Conservation (phyloP, 495 filamentous ascomycete genomes). For the Hyaloscypha variabilis region DNA sequence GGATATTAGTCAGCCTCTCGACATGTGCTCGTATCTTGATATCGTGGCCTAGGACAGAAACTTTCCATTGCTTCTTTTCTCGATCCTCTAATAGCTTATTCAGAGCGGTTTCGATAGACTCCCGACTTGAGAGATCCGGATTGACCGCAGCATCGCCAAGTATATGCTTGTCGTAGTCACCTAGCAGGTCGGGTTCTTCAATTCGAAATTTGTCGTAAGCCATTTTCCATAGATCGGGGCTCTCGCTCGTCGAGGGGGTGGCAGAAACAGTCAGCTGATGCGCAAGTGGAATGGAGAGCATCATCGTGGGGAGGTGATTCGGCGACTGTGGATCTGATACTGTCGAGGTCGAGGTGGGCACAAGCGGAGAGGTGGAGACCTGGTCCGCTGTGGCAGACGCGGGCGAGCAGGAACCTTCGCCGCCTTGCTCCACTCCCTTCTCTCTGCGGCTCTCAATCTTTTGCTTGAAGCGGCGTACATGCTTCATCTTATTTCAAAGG, state of each 20-base stretch:
- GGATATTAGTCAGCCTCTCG: conserved; percentile 36
- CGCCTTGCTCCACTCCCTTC: conserved; percentile 5
- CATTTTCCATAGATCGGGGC: conserved; percentile 23
- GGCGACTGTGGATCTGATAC: conserved; percentile 6
- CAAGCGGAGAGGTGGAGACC: neutral
- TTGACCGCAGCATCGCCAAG: conserved; percentile 3
- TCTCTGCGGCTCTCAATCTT: no score
- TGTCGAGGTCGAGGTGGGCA: neutral
- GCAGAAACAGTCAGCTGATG: neutral
- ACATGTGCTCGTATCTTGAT: conserved; percentile 33
- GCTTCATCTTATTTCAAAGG: no score
- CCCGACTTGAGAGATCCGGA: conserved; percentile 16
- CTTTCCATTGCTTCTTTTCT: conserved; percentile 33
- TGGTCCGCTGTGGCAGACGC: neutral
- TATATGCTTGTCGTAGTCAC: conserved; percentile 24
- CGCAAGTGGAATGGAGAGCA: conserved; percentile 2
- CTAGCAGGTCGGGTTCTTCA: conserved; percentile 26
- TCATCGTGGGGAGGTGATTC: neutral
- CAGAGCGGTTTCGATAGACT: conserved; percentile 21
- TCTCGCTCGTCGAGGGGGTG: conserved; percentile 10
- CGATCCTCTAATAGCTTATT: conserved; percentile 29
- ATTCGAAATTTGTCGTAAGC: conserved; percentile 27
- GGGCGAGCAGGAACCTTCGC: neutral
- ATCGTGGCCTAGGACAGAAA: conserved; percentile 27
- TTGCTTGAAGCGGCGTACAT: no score